Conservation (phyloP, 169 alveolate genomes). For the Ichthyophthirius multifiliis region DNA sequence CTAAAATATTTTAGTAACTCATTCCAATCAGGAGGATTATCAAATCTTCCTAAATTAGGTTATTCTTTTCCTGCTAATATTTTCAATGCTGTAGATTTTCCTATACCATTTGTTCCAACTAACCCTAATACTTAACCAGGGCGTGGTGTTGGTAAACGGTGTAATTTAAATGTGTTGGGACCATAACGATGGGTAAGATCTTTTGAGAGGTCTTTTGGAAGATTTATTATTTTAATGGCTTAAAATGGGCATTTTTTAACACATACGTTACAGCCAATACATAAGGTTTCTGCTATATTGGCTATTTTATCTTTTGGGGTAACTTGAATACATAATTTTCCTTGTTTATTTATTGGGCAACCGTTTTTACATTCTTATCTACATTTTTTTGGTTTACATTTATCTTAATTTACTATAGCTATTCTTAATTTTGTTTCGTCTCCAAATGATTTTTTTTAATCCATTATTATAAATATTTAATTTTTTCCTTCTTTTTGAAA, state of each 20-base stretch:
- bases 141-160: constrained; percentile 98
- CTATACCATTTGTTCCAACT: constrained; percentile 93
- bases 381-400: constrained; percentile 98
- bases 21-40: constrained; percentile 96
- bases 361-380: constrained; percentile 94
- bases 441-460: no score
- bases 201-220: constrained; percentile 95
- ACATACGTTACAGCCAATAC: constrained; percentile 99
- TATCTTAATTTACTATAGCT: constrained; percentile 97
- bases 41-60: constrained; percentile 98
- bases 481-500: neutral
- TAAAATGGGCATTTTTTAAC: constrained; percentile 99
- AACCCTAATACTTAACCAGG: constrained; percentile 96
- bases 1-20: constrained; percentile 94
- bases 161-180: constrained; percentile 98
- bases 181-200: constrained; percentile 97
- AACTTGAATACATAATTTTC: constrained; percentile 97
- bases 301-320: constrained; percentile 93
- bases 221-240: constrained; percentile 97
- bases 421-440: constrained; percentile 94
- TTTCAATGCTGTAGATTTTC: constrained; percentile 98
- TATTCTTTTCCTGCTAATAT: constrained; percentile 95
- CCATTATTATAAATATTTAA: neutral
- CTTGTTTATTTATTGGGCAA: constrained; percentile 94
- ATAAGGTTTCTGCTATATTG: constrained; percentile 95